A percentile compares a stretch with the other conserved stretches of the same genome.
Conservation (phyloP, 305 asterid genomes). For the Coffea humblotiana region DNA sequence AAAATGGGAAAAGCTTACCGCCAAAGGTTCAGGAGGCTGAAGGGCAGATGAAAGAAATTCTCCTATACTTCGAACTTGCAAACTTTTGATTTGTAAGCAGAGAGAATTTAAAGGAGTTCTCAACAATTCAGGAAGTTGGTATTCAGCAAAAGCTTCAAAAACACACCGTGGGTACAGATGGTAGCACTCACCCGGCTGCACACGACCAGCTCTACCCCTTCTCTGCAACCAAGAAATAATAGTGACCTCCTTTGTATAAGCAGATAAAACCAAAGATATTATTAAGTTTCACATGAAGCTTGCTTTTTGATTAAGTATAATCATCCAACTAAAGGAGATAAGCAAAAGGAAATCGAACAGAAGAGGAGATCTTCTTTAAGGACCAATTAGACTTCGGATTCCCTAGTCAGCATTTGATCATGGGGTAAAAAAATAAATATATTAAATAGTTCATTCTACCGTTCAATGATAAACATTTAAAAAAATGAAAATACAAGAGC, state of each 20-base stretch:
- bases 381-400: too few species aligned
- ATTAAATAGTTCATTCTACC: background rate
- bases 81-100: constrained; percentile 95
- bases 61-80: constrained; percentile 85
- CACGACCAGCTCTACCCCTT: constrained; percentile 99
- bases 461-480: background rate
- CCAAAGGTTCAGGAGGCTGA: constrained; percentile 93
- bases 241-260: constrained; percentile 2
- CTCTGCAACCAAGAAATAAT: constrained; percentile 57
- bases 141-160: constrained; percentile 91
- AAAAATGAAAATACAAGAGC: background rate
- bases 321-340: background rate
- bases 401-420: background rate
- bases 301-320: background rate
- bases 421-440: background rate
- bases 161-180: constrained; percentile 92
- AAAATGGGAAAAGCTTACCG: constrained; percentile 54
- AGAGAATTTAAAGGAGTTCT: constrained; percentile 97
- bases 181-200: constrained; percentile 98
- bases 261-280: constrained; percentile 3
- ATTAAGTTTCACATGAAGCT: too few species aligned
- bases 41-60: constrained; percentile 92
- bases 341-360: background rate
- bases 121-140: constrained; percentile 96
- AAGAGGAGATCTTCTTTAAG: too few species aligned